Conservation (phyloP, 1,284 basidiomycete genomes). For the Malassezia restricta region DNA sequence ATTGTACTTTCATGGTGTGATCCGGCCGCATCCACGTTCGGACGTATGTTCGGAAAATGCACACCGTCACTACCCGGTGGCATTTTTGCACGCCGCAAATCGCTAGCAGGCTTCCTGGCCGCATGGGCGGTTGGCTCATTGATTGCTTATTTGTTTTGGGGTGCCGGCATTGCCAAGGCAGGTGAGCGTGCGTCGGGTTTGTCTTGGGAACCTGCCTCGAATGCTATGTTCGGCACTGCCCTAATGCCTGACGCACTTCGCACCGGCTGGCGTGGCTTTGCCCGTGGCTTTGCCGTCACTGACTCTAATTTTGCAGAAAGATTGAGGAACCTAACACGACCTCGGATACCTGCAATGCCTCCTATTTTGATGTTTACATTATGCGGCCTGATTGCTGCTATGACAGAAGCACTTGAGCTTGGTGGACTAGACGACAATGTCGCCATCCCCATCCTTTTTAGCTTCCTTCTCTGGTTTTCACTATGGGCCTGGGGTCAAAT, state of each 20-base stretch:
- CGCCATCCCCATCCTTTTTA: slow-evolving; percentile 78
- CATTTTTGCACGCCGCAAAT: slow-evolving; percentile 71
- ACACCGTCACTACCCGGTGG: slow-evolving; percentile 66
- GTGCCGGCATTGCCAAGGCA: slow-evolving; percentile 30
- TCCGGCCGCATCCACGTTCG: slow-evolving; percentile 83
- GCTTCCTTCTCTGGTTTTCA: slow-evolving; percentile 59
- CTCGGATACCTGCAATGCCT: slow-evolving; percentile 21
- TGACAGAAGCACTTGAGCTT: slow-evolving; percentile 55
- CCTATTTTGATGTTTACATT: slow-evolving; percentile 23
- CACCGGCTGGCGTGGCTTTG: slow-evolving; percentile 29
- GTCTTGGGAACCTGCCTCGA: slow-evolving; percentile 22
- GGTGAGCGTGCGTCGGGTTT: slow-evolving; percentile 28
- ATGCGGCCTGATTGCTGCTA: slow-evolving; percentile 43
- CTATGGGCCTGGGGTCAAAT: slow-evolving; percentile 31
- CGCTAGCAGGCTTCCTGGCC: slow-evolving; percentile 76
- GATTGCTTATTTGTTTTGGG: slow-evolving; percentile 69
- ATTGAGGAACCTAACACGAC: not conserved
- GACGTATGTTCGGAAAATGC: slow-evolving; percentile 65
- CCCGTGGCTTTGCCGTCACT: slow-evolving; percentile 18
- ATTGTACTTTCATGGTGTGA: slow-evolving; percentile 79
- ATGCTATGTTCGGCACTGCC: slow-evolving; percentile 26
- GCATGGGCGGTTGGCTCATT: slow-evolving; percentile 64
- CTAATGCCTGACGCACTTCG: slow-evolving; percentile 16
- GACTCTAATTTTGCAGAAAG: slow-evolving; percentile 1
- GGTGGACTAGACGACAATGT: slow-evolving; percentile 83